Evolutionary conservation across 1,139 yeast species (phyloP), one percentile per base, ranked within the genome.

Genomic region (Hyphopichia burtonii): DNA sequence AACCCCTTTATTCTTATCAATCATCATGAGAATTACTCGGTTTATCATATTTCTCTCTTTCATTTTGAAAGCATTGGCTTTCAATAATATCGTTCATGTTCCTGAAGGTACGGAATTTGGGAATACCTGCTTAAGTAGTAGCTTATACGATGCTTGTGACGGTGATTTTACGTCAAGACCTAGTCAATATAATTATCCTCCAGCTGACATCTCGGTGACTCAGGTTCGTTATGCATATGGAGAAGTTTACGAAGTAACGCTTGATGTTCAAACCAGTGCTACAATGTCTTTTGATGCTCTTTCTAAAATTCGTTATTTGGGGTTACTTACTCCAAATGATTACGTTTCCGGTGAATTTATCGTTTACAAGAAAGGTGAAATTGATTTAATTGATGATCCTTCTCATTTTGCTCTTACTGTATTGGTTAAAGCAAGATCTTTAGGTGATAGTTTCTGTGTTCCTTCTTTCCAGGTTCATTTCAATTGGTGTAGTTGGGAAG

Each of bases 321-420:
- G 34, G 16, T 12, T 31, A 11, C 15, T 16, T 3, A 17, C 34
- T 17, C 34, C 34, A 3, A 31, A 17, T 31, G 22, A 31, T 12
- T 31, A 31, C 17, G 12, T 31, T 31, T 12, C 14, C 5, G 20
- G 22, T 3, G 34, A 31, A 31, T 17, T 11, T 9, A 9, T 17
- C 17, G 34, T 31, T 31, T 31, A 31, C 12, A 17, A 9, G 3
- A 31, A 31, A 12, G 34, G 9, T 16, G 11, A 18, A 5, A 11
- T 31, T 18, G 34, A 31, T 16, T 6, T 31, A n/a, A 31, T 31
- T 31, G 34, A 31, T 31, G 34, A 31, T 18, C 34, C 34, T 5
- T 31, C 34, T 9, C 22, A 31, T 16, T 31, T 31, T 31, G 20
- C 34, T 6, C 4, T 31, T 3, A 31, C 34, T 3, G 12, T 31